A percentile compares a stretch with the other conserved stretches of the same genome.
phyloP scores from a whole-genome alignment of 1,284 basidiomycete species.

The Heterobasidion occidentale region DNA sequence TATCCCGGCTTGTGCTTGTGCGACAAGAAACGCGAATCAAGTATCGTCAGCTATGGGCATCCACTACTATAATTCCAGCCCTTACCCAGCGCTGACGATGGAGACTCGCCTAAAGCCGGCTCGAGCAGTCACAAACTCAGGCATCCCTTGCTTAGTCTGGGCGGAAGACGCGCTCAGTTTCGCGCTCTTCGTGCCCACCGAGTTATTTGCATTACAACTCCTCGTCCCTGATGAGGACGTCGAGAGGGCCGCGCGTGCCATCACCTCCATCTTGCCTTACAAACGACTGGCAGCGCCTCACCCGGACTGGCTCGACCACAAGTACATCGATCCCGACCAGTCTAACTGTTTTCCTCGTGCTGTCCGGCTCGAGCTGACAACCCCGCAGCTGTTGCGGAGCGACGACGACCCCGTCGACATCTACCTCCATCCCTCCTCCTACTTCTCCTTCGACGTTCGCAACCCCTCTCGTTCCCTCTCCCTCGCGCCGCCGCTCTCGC shows the following conservation, averaged over 20 bases:
- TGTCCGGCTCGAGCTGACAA: not conserved
- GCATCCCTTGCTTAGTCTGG: slow-evolving; percentile 15
- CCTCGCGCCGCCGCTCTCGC: not conserved
- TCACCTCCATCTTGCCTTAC: not conserved
- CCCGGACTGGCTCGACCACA: not conserved
- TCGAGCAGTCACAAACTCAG: not conserved
- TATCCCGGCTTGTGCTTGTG: no score
- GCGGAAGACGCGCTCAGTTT: slow-evolving; percentile 18
- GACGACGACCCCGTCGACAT: not conserved
- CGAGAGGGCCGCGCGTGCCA: slow-evolving; percentile 5
- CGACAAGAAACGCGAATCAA: no score
- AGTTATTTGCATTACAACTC: slow-evolving; percentile 15
- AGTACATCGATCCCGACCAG: not conserved
- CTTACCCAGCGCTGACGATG: no score
- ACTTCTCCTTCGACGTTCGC: slow-evolving; percentile 8
- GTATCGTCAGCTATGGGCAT: no score
- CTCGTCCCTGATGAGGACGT: slow-evolving; percentile 12
- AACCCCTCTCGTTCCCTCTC: slow-evolving; percentile 5
- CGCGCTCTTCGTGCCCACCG: slow-evolving; percentile 15
- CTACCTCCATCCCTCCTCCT: slow-evolving; percentile 5
- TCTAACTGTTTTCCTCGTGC: not conserved
- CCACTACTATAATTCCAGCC: no score
- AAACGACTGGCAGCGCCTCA: not conserved
- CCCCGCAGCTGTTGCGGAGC: not conserved
- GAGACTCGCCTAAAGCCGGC: not conserved